Base-by-base conservation (phyloP, 2,329 filamentous ascomycete species). In the Fusarium sp. region DNA sequence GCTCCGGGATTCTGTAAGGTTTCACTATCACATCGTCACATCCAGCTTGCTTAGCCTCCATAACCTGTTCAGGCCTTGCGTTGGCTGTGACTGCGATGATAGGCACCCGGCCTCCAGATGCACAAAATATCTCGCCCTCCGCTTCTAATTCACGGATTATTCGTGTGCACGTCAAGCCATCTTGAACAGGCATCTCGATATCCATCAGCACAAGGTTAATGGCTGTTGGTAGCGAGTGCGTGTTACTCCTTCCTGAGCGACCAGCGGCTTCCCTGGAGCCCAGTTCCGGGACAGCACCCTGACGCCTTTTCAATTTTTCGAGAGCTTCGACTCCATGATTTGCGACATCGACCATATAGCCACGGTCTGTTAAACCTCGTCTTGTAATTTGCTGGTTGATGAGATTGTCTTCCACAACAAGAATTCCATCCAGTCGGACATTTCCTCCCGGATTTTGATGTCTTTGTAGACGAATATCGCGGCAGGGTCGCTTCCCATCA, bases 141-240 rank as follows among this genome's bases (percentile, higher is more conserved):
- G 77, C 78, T 76, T 92, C 88, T 57, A 91, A 77, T 64, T 87
- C 83, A 16, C 91, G 84, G 57, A 93, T 92, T 42, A 84, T 83
- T 33, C 83, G 83, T 13, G 89, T 90, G 74, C 90, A 91, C 2
- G 88, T 87, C 58, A 91, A 80, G 0, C 91, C 91, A 70, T 92
- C 89, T 83, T 91, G 90, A 16, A 92, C 80, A 2, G 91, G 91
- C 91, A 93, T 92, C 74, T 92, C 89, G 70, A 92, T 88, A 72
- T 93, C 91, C 91, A 93, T 93, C 20, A 93, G 81, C 18, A 93
- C 86, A 6, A 92, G 81, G 50, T 86, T 86, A 26, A 91, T 78
- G 2, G 82, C 79, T 28, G 83, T 69, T 8, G 71, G 69, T 10
- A 58, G 37, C 5, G 66, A 51, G 36, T 67, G 62, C 11, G 62